A percentile compares a stretch with the other conserved stretches of the same genome.
phyloP scores from a whole-genome alignment of 2,329 filamentous ascomycete species.

The Colletotrichum agaves region DNA sequence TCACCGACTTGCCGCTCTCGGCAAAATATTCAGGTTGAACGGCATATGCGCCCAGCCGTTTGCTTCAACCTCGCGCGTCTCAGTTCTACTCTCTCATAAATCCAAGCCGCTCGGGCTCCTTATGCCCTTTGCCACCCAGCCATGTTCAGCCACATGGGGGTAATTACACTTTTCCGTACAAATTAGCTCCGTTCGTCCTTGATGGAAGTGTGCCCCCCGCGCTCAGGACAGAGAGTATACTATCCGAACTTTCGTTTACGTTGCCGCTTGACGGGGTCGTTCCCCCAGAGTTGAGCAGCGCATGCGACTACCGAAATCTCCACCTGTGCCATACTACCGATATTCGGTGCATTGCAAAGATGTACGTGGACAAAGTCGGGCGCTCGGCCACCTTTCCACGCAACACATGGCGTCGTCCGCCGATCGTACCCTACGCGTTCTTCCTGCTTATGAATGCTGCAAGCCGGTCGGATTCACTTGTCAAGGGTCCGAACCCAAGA shows the following conservation, averaged over 20 bases:
- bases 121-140: too few relatives aligned
- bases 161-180: too few relatives aligned
- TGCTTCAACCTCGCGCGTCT: conserved; percentile 15
- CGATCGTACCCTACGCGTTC: conserved; percentile 3
- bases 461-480: not conserved
- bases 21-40: conserved; percentile 18
- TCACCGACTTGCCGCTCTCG: not conserved
- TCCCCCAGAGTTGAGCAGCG: not conserved
- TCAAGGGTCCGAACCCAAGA: conserved; percentile 1
- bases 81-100: not conserved
- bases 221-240: conserved; percentile 4
- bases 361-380: not conserved
- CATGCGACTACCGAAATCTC: conserved; percentile 6
- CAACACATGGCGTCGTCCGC: conserved; percentile 9
- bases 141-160: too few relatives aligned
- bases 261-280: not conserved
- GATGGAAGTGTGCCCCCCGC: conserved; percentile 14
- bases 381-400: conserved; percentile 12
- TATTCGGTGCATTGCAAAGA: not conserved
- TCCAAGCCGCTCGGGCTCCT: too few relatives aligned
- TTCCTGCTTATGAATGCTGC: conserved; percentile 7
- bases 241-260: not conserved
- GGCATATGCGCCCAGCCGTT: conserved; percentile 30
- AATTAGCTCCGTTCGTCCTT: not conserved
- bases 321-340: not conserved